These are phyloP conservation scores for Calonectria crousiana DNA, from an alignment of 2,329 filamentous ascomycete genomes.

Conservation along the genomic window DNA sequence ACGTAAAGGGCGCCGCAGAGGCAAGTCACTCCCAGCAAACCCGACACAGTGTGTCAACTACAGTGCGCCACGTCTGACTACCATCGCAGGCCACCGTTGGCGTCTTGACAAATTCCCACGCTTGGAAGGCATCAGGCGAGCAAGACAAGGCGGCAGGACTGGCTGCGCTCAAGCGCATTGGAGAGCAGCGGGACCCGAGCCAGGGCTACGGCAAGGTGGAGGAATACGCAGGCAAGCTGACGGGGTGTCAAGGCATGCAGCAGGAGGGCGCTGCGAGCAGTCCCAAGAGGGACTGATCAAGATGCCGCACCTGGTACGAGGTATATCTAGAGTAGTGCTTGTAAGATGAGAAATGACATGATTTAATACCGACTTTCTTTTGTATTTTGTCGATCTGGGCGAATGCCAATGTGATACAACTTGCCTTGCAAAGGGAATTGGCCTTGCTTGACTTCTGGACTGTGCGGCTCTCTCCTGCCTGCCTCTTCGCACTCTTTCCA, in stretches of 20 bases:
- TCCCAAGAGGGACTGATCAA: constrained; percentile 44
- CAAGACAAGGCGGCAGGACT: constrained; percentile 73
- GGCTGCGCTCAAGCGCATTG: constrained; percentile 71
- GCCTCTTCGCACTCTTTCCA: neutral
- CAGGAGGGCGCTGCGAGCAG: constrained; percentile 69
- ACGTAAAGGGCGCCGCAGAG: constrained; percentile 76
- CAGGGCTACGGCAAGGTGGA: constrained; percentile 74
- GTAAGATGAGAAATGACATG: neutral
- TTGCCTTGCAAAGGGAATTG: neutral
- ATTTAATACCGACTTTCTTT: neutral
- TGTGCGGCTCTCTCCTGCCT: neutral
- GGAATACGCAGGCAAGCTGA: constrained; percentile 71
- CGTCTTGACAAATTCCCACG: constrained; percentile 69
- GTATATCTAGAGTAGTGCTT: neutral
- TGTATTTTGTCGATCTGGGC: neutral
- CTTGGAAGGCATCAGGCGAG: constrained; percentile 74
- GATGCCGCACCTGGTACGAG: neutral
- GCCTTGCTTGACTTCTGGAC: neutral
- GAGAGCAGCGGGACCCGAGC: constrained; percentile 65
- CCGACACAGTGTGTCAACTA: neutral
- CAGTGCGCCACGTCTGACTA: neutral
- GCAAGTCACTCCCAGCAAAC: constrained; percentile 54
- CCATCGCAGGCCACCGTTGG: constrained; percentile 67
- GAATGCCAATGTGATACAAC: neutral
- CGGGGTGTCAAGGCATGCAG: constrained; percentile 78